Evolutionary conservation across 2,329 filamentous ascomycete genomes (phyloP).

Genomic region (Verticillium longisporum): DNA sequence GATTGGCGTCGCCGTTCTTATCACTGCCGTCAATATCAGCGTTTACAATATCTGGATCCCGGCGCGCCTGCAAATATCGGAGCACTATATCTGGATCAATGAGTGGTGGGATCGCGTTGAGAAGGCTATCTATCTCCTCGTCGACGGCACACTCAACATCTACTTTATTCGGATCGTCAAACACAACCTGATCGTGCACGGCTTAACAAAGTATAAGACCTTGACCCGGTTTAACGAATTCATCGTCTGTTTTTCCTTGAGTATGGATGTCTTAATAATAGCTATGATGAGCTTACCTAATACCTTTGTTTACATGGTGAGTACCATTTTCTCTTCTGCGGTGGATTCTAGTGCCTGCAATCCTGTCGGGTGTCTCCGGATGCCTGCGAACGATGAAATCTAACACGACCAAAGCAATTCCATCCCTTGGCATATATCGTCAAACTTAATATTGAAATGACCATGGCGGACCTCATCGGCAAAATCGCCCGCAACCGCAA

Average conservation of each 20-base stretch:
- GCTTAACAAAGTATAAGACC: slow-evolving; percentile 40
- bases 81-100: slow-evolving; percentile 34
- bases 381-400: neutral
- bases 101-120: slow-evolving; percentile 41
- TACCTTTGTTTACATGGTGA: slow-evolving; percentile 12
- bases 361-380: no score
- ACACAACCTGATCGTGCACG: slow-evolving; percentile 35
- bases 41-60: slow-evolving; percentile 47
- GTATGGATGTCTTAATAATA: slow-evolving; percentile 14
- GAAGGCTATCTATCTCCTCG: slow-evolving; percentile 37
- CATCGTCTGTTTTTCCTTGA: slow-evolving; percentile 18
- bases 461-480: slow-evolving; percentile 44
- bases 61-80: slow-evolving; percentile 32
- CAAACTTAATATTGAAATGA: slow-evolving; percentile 48
- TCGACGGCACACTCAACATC: slow-evolving; percentile 38
- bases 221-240: slow-evolving; percentile 27
- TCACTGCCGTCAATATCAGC: slow-evolving; percentile 38
- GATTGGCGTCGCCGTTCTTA: slow-evolving; percentile 32
- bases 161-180: slow-evolving; percentile 39
- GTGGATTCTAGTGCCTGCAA: neutral
- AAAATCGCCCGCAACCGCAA: slow-evolving; percentile 22
- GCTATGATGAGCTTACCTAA: neutral
- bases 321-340: neutral
- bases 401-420: slow-evolving; percentile 35
- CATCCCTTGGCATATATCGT: slow-evolving; percentile 45